Evolutionary conservation across 106 monocot species (phyloP), one percentile per base, ranked within the genome.

Genomic region (Hemerocallis citrina): DNA sequence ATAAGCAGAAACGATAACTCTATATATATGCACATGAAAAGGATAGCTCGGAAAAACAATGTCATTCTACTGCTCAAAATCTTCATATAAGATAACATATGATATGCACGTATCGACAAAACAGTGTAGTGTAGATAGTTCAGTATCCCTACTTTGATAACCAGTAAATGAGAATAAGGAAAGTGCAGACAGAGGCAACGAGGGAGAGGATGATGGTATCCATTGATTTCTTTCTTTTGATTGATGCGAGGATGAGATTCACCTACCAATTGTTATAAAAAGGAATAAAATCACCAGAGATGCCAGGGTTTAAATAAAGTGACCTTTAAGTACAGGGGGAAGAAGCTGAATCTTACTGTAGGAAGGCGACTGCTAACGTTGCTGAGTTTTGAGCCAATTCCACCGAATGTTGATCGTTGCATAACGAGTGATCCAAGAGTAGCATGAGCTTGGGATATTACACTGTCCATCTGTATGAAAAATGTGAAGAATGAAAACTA

Each of bases 391-490:
- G 81, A 71, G 75, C 39, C 63, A 22, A 90, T 84, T 9, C 86
- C 95, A 38, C 86, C 78, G 64, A 96, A 90, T 58, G 90, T 78
- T 5, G 90, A 84, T 2, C 95, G 80, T 47, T 96, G 95, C 34
- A 73, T 63, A 55, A 81, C 83, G 62, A 96, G 84, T 34, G 84
- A 22, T 4, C 95, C 86, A 21, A 96, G 45, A 29, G 95, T 86
- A 38, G 95, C 80, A 80, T 95, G 94, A 36, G 94, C 94, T 61
- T 96, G 90, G 19, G 83, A 96, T 61, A 90, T 90, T 48, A 90
- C 89, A 49, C 30, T 68, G 59, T 96, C 90, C 58, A 84, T 83
- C 95, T 96, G 59, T 10, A 39, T 11, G n/a, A 65, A 6, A 14
- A 71, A 23, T 33, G 3, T 31, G 30, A 57, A 8, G 0, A 21